Base-by-base conservation (phyloP, 768 basidiomycete genomes). In the Artomyces pyxidatus region DNA sequence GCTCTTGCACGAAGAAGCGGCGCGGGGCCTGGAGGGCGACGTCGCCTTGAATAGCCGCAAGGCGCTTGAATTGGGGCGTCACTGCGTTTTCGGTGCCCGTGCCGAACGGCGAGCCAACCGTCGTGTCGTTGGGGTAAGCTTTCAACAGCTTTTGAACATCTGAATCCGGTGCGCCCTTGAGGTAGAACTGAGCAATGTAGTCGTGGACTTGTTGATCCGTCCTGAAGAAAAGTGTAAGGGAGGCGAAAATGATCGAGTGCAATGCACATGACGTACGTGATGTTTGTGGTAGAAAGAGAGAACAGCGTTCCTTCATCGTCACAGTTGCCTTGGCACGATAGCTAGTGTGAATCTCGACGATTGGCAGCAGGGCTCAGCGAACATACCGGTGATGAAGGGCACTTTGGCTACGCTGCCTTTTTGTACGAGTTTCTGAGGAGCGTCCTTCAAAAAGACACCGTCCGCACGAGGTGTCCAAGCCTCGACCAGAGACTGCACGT, bases 21-120 rank as follows among this genome's bases (percentile, higher is more conserved):
- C 69, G 63, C 22, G 62, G 63, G 8, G 59, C 64, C 26, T 69
- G 62, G 53, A 70, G 70, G 10, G 49, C 43, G 6, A 59, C 40
- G 49, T 74, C 71, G 1, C 71, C 71, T 39, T 62, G 62, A 11
- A 70, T 50, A 0, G 68, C 66, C 1, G 70, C 64, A 6, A 71
- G 49, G 3, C 72, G 66, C 50, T 72, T 72, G 55, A 59, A 72
- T 54, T 73, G 45, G 4, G 70, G 69, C 2, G 69, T 69, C 39
- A 35, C 5, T 11, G 45, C 26, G 27, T 53, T 32, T 14, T 37
- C 16, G 4, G 11, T 8, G 27, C 61, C 63, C 5, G 66, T 61
- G 11, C 55, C 54, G 42, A 58, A 65, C 1, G 64, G 64, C 11
- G 62, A 65, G 0, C 64, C 64, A 47, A 59, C 30, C 11, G 56